phyloP scores from a whole-genome alignment of 129 eudicot species.

The Lactuca saligna region DNA sequence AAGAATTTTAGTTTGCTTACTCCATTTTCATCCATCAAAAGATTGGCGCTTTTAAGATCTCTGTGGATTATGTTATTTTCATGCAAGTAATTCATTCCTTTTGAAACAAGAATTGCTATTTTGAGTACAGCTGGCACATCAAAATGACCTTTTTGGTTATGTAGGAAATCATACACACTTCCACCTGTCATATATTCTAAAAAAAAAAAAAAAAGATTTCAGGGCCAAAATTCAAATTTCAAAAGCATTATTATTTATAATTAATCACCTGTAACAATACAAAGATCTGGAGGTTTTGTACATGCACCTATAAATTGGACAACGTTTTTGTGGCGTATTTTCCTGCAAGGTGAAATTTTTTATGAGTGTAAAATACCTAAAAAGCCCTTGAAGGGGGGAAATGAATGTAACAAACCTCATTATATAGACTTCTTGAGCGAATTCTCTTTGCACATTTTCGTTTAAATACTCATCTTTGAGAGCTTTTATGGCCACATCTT shows the following conservation, averaged over 20 bases:
- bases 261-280: conserved; percentile 80
- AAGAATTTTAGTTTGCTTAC: conserved; percentile 45
- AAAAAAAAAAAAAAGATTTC: conserved; percentile 15
- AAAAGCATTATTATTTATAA: conserved; percentile 15
- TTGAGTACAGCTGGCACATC: conserved; percentile 67
- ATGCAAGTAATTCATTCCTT: conserved; percentile 94
- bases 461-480: conserved; percentile 59
- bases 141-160: conserved; percentile 57
- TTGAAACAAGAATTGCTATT: conserved; percentile 74
- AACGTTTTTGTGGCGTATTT: conserved; percentile 80
- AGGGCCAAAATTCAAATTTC: conserved; percentile 1
- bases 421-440: conserved; percentile 79
- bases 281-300: conserved; percentile 77
- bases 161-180: conserved; percentile 78
- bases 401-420: conserved; percentile 54
- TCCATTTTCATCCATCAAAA: conserved; percentile 78
- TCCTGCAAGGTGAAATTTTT: conserved; percentile 42
- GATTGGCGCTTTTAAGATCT: conserved; percentile 93
- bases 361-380: neutral
- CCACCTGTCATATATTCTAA: conserved; percentile 92
- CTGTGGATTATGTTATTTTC: conserved; percentile 80
- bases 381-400: neutral
- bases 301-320: conserved; percentile 93
- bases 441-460: conserved; percentile 67
- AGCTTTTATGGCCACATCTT: conserved; percentile 91